Conservation (phyloP, 1,284 basidiomycete species). For the Rhodotorula sp. region DNA sequence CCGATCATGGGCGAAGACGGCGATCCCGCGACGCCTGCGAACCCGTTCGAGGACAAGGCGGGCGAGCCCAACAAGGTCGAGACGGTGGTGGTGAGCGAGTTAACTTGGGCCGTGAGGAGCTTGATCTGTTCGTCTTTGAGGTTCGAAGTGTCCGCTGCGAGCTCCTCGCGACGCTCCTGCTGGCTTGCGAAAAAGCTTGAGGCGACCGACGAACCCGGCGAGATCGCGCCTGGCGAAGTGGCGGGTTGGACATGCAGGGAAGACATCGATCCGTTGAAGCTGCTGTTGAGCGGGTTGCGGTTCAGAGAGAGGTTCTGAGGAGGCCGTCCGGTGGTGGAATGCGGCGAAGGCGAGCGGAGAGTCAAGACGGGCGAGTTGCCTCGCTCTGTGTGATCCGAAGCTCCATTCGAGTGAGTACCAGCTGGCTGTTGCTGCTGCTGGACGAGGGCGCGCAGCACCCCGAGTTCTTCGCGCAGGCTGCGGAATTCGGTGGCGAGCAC, state of each 20-base stretch:
- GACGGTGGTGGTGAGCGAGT: slow-evolving; percentile 28
- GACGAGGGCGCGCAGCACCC: slow-evolving; percentile 27
- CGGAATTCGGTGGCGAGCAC: slow-evolving; percentile 29
- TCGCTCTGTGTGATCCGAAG: slow-evolving; percentile 1
- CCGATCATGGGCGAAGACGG: neutral
- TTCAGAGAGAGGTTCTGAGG: slow-evolving; percentile 11
- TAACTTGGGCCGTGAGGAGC: slow-evolving; percentile 35
- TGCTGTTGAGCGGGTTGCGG: slow-evolving; percentile 3
- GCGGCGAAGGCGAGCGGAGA: slow-evolving; percentile 35
- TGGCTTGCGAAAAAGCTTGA: slow-evolving; percentile 9
- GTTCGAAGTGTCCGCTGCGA: neutral
- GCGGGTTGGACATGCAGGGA: slow-evolving; percentile 16
- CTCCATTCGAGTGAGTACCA: neutral
- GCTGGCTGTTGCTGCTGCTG: slow-evolving; percentile 25
- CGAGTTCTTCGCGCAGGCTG: slow-evolving; percentile 30
- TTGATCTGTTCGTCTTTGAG: slow-evolving; percentile 39
- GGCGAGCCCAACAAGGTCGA: slow-evolving; percentile 24
- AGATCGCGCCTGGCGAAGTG: neutral
- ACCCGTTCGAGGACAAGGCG: neutral
- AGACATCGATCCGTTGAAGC: slow-evolving; percentile 11
- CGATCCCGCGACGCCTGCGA: neutral
- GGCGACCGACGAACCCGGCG: slow-evolving; percentile 10
- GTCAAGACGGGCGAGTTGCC: slow-evolving; percentile 34
- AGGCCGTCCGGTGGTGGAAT: neutral
- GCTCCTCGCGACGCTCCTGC: neutral